Percentiles rank a stretch among this genome's conserved stretches.
Evolutionary conservation across 208 protist species (phyloP).

Genomic region (Trypanosoma theileri): DNA sequence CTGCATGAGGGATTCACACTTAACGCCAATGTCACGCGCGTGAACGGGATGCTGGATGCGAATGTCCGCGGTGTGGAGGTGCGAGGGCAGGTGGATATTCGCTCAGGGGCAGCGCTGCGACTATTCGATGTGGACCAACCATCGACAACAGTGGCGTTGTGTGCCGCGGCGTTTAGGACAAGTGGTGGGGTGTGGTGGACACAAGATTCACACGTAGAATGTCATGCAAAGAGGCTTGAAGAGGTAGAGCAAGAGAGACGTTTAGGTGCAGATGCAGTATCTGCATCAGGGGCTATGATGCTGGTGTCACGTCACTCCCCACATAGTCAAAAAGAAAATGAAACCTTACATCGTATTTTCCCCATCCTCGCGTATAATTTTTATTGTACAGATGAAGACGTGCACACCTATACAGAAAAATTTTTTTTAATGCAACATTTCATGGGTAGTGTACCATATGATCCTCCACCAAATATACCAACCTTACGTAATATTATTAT

Average conservation of each 20-base stretch:
- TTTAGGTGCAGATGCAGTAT: too few relatives aligned
- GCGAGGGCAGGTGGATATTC: too few relatives aligned
- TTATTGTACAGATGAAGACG: constrained; percentile 39
- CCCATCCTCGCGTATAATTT: constrained; percentile 37
- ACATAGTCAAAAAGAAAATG: neutral
- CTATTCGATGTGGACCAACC: too few relatives aligned
- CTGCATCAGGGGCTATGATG: too few relatives aligned
- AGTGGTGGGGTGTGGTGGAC: neutral
- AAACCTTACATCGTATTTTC: constrained; percentile 7
- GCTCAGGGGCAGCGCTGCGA: too few relatives aligned
- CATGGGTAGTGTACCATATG: constrained; percentile 35
- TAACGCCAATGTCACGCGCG: constrained; percentile 1
- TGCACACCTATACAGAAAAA: constrained; percentile 39
- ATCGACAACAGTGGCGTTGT: too few relatives aligned
- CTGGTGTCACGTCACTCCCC: neutral
- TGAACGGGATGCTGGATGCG: constrained; percentile 13
- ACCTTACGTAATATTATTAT: constrained; percentile 36
- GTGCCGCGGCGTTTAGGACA: too few relatives aligned
- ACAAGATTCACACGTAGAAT: neutral
- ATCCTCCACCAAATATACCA: constrained; percentile 27
- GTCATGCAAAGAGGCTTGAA: neutral
- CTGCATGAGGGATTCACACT: neutral
- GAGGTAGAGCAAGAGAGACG: too few relatives aligned
- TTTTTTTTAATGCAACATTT: constrained; percentile 31
- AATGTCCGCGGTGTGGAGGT: neutral